Percentiles rank a stretch among this genome's conserved stretches.
These are phyloP conservation scores for Licmophora abbreviata DNA, from an alignment of 108 stramenopile species.

Conservation along the genomic window DNA sequence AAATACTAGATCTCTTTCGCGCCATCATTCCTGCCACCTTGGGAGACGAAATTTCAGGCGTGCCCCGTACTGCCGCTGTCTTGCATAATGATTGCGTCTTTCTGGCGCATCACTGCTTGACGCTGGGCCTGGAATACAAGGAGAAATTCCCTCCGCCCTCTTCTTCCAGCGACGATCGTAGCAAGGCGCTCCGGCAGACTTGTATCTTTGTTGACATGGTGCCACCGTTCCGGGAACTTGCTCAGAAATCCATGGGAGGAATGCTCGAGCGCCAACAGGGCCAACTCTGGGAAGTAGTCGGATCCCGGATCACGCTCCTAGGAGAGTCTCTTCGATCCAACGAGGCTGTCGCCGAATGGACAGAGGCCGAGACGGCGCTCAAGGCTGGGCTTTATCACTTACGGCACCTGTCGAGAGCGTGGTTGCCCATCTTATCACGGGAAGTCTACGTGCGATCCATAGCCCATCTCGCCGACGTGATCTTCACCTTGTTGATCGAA, in stretches of 20 bases:
- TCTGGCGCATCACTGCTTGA: conserved; percentile 61
- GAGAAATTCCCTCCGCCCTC: conserved; percentile 32
- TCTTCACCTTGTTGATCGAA: conserved; percentile 51
- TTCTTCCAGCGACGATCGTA: conserved; percentile 15
- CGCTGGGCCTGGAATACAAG: conserved; percentile 71
- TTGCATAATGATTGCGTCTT: conserved; percentile 76
- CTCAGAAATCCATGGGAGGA: conserved; percentile 52
- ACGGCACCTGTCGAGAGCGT: conserved; percentile 55
- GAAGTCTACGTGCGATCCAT: conserved; percentile 49
- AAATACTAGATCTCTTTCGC: conserved; percentile 48
- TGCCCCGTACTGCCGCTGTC: conserved; percentile 75
- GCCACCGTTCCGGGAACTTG: conserved; percentile 74
- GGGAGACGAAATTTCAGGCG: conserved; percentile 46
- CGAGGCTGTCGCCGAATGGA: conserved; percentile 70
- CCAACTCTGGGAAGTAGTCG: conserved; percentile 57
- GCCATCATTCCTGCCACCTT: conserved; percentile 62
- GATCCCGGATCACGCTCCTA: conserved; percentile 38
- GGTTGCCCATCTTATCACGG: conserved; percentile 54
- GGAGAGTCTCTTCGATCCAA: conserved; percentile 46
- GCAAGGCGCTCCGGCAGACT: conserved; percentile 31
- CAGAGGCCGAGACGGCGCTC: conserved; percentile 75
- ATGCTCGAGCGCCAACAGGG: conserved; percentile 65
- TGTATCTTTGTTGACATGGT: conserved; percentile 84
- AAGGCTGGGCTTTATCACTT: conserved; percentile 63
- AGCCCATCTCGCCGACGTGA: conserved; percentile 58